A percentile compares a stretch with the other conserved stretches of the same genome.
Conservation (phyloP, 2,329 filamentous ascomycete genomes). For the Aspergillus clavatus region DNA sequence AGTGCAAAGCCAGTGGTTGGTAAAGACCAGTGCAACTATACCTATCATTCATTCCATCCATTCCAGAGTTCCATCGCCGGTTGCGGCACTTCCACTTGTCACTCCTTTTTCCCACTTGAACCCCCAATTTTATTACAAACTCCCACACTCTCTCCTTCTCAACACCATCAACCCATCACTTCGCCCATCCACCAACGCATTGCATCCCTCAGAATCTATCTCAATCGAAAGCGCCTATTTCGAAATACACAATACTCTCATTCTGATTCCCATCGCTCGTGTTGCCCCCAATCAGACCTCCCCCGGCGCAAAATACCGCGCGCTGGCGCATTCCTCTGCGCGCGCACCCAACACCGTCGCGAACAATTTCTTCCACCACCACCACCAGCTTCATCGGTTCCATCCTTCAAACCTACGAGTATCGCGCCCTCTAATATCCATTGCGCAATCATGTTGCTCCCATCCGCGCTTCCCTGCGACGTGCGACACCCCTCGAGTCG, state of each 20-base stretch:
- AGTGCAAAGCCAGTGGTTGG: conserved; percentile 9
- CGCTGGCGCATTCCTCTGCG: conserved; percentile 3
- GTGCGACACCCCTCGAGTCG: conserved; percentile 29
- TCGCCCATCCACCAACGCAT: conserved; percentile 60
- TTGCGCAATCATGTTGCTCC: conserved; percentile 39
- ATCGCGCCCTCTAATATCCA: not conserved
- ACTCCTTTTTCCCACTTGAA: conserved; percentile 13
- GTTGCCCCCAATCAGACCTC: conserved; percentile 20
- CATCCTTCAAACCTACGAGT: not conserved
- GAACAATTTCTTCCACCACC: conserved; percentile 9
- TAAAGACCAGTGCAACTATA: no score
- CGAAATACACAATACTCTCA: conserved; percentile 6
- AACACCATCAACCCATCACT: conserved; percentile 39
- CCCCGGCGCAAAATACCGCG: conserved; percentile 31
- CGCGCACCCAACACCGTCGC: conserved; percentile 20
- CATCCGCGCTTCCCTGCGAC: conserved; percentile 45
- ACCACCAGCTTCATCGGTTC: conserved; percentile 5
- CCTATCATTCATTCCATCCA: conserved; percentile 10
- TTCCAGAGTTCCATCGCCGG: conserved; percentile 24
- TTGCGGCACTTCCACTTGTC: conserved; percentile 23
- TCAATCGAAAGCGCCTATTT: conserved; percentile 21
- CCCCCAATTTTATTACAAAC: not conserved
- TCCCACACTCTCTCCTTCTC: conserved; percentile 5
- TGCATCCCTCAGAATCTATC: conserved; percentile 23
- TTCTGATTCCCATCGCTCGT: conserved; percentile 16